phyloP scores from a whole-genome alignment of 2,329 filamentous ascomycete species.

The Eutypa lata region DNA sequence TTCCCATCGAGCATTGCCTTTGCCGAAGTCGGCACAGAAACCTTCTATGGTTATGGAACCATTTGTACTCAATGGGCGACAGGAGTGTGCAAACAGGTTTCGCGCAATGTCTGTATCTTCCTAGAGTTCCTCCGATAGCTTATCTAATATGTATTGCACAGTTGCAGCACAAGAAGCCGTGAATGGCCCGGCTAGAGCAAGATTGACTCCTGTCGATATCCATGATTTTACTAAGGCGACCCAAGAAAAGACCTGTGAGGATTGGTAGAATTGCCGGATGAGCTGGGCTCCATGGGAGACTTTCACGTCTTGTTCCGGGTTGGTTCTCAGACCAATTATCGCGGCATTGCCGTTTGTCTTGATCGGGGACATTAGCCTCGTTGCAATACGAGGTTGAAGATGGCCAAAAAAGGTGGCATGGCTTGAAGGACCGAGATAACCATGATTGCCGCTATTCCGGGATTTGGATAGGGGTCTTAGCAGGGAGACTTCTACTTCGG shows the following conservation, averaged over 20 bases:
- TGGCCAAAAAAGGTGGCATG: conserved; percentile 12
- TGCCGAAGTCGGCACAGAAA: conserved; percentile 12
- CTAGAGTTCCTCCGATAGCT: background rate
- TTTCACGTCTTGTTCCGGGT: conserved; percentile 2
- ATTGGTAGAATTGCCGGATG: conserved; percentile 1
- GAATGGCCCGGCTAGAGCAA: conserved; percentile 4
- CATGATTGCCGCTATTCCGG: conserved; percentile 15
- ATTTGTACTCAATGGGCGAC: conserved; percentile 5
- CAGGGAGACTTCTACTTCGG: no score
- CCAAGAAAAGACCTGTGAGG: conserved; percentile 1
- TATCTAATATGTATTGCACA: background rate
- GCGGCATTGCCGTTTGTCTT: conserved; percentile 4
- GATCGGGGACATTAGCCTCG: conserved; percentile 2
- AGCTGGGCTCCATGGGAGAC: conserved; percentile 4
- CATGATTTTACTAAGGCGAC: conserved; percentile 5
- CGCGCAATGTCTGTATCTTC: conserved; percentile 1
- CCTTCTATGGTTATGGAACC: conserved; percentile 4
- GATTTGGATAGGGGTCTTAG: background rate
- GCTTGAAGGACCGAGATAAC: conserved; percentile 18
- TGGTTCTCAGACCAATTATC: conserved; percentile 3
- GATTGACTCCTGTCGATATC: conserved; percentile 6
- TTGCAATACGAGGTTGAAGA: conserved; percentile 2
- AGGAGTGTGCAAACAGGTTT: conserved; percentile 6
- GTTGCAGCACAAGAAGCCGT: conserved; percentile 2
- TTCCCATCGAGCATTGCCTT: conserved; percentile 19